Evolutionary conservation across 2,329 filamentous ascomycete species (phyloP).

Genomic region (Cladosporium sp.): DNA sequence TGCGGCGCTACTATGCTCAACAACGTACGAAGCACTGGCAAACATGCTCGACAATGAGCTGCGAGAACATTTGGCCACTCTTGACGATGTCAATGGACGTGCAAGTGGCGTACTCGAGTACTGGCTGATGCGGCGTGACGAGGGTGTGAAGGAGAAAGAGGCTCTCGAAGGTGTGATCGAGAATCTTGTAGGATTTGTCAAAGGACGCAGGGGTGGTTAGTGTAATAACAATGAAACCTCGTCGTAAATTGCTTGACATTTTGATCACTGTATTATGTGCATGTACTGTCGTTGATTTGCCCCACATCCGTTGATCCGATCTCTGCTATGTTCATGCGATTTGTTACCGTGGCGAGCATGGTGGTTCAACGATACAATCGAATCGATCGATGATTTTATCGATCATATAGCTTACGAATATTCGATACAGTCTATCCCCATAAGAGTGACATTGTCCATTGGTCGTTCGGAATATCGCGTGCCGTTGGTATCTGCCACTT

Average conservation of each 20-base stretch:
- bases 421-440: too few species aligned
- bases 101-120: constrained; percentile 78
- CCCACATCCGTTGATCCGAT: too few species aligned
- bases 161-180: constrained; percentile 96
- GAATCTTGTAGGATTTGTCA: constrained; percentile 68
- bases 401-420: too few species aligned
- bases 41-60: constrained; percentile 79
- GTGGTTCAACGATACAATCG: too few species aligned
- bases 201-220: constrained; percentile 59
- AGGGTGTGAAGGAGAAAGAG: constrained; percentile 84
- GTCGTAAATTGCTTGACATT: too few species aligned
- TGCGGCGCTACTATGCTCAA: constrained; percentile 72
- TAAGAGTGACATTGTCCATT: too few species aligned
- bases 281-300: too few species aligned
- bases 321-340: too few species aligned
- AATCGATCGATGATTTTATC: too few species aligned
- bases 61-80: constrained; percentile 61
- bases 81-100: constrained; percentile 65
- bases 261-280: neutral
- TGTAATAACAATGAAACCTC: neutral
- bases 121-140: constrained; percentile 82
- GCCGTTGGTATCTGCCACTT: too few species aligned
- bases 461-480: too few species aligned
- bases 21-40: constrained; percentile 75
- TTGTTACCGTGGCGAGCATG: too few species aligned